Conservation (phyloP, 306 rosid genomes). For the Alnus glutinosa region DNA sequence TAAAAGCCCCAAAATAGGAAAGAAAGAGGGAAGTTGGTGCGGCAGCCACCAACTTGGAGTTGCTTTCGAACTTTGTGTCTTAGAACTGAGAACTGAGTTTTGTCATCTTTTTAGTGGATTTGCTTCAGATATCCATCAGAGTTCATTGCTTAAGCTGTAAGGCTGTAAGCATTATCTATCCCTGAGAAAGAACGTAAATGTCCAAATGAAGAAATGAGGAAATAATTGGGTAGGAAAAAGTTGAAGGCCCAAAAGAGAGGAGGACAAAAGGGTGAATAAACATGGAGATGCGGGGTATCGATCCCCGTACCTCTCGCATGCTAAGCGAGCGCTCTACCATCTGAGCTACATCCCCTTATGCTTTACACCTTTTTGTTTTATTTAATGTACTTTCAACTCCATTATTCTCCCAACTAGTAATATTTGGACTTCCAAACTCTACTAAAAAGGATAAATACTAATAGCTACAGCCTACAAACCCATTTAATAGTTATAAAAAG, state of each 20-base stretch:
- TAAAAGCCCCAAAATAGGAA: not conserved
- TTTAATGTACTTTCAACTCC: too few relatives aligned
- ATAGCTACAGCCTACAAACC: too few relatives aligned
- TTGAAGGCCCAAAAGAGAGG: too few relatives aligned
- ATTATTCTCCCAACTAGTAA: too few relatives aligned
- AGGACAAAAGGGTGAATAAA: too few relatives aligned
- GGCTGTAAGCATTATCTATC: not conserved
- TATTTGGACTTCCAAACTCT: too few relatives aligned
- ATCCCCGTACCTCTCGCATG: conserved; percentile 96
- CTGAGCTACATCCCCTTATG: conserved; percentile 86
- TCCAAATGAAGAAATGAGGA: not conserved
- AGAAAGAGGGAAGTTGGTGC: conserved; percentile 25
- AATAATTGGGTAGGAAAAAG: not conserved
- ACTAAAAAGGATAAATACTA: too few relatives aligned
- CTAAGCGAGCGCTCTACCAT: conserved; percentile 99
- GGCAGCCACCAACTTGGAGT: conserved; percentile 16
- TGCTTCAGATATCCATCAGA: not conserved
- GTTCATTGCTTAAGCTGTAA: not conserved
- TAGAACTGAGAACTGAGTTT: not conserved
- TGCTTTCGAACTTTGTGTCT: not conserved
- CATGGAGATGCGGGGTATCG: conserved; percentile 91
- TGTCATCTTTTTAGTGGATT: not conserved
- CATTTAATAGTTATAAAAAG: too few relatives aligned
- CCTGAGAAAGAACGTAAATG: not conserved
- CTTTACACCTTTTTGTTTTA: too few relatives aligned